Percentiles rank a stretch among this genome's conserved stretches.
Evolutionary conservation across 2,329 filamentous ascomycete species (phyloP).

Genomic region (Trichophyton rubrum): DNA sequence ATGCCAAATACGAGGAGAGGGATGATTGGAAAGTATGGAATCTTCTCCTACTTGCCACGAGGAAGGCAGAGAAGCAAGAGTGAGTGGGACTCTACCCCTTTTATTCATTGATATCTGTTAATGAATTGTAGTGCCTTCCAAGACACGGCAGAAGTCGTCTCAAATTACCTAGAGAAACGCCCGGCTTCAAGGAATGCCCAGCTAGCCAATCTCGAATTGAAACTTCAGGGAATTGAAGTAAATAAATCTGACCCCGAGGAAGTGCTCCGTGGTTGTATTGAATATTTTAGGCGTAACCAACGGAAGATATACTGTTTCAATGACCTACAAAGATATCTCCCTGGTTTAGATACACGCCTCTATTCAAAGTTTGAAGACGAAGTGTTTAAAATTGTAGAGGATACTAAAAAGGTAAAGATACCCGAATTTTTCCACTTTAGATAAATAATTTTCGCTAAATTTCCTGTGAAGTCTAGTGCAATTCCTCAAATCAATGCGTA

Average conservation of each 20-base stretch:
- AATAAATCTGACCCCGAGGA: slow-evolving; percentile 14
- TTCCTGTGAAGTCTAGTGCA: slow-evolving; percentile 7
- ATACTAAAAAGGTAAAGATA: not conserved
- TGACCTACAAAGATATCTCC: slow-evolving; percentile 29
- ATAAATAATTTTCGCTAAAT: not conserved
- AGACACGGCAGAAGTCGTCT: slow-evolving; percentile 24
- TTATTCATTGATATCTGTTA: not conserved
- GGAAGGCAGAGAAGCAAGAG: slow-evolving; percentile 23
- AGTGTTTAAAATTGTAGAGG: slow-evolving; percentile 11
- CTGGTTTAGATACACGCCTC: slow-evolving; percentile 19
- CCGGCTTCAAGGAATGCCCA: slow-evolving; percentile 33
- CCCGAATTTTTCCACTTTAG: not conserved
- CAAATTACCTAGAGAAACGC: slow-evolving; percentile 22
- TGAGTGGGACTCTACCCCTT: slow-evolving; percentile 18
- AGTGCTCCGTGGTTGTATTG: slow-evolving; percentile 27
- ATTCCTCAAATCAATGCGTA: slow-evolving; percentile 31
- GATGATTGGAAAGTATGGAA: slow-evolving; percentile 38
- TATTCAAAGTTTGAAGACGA: slow-evolving; percentile 19
- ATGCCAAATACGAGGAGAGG: slow-evolving; percentile 22
- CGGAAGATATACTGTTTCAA: slow-evolving; percentile 35
- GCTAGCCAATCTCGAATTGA: slow-evolving; percentile 26
- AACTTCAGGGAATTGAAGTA: not conserved
- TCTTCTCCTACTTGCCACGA: slow-evolving; percentile 27
- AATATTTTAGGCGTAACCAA: slow-evolving; percentile 31
- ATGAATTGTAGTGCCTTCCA: slow-evolving; percentile 20